Base-by-base conservation (phyloP, 2,329 filamentous ascomycete genomes). In the Xylariaceae sp. region DNA sequence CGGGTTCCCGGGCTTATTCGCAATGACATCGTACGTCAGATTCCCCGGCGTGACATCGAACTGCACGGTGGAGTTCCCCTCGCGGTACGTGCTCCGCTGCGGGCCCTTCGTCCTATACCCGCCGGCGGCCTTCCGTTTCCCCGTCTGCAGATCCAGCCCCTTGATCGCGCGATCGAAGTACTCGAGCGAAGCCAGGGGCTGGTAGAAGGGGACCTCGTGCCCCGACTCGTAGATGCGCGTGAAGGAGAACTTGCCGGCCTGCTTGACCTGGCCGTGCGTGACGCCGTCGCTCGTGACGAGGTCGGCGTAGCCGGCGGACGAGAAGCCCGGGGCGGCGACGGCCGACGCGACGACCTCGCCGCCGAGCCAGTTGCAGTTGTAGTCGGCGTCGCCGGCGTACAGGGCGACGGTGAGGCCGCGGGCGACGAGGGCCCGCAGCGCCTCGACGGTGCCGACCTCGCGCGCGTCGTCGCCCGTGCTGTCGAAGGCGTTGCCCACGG, bases 401-500 rank as follows among this genome's bases (percentile, higher is more conserved):
- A 71, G 50, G 2, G 59, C 69, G 0, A 73, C 65, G 0, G 65
- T 68, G 21, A 69, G 23, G 53, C 60, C 61, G n/a, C 52, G 56
- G 1, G 24, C 36, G 14, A 71, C 40, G 2, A 73, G 61, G 40
- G 60, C 62, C 2, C 61, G 62, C 29, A 72, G 51, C 12, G 64
- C 68, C 8, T 61, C 61, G 14, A 70, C 43, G 7, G 65, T 69
- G 26, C 67, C 65, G 36, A 53, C 37, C 52, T 69, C 68, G 3
- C 71, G 69, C 11, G 53, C 57, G 62, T 71, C 88, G 61, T 79
- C 79, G 26, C 91, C 78, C 17, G 78, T 71, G 52, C 80, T 68
- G 74, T 82, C 89, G 60, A 92, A 83, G 8, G 78, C 72, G 44
- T 79, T 65, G 8, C 77, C 75, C 41, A 87, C 76, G 50, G 73